Evolutionary conservation across 805 yeast genomes (phyloP).

Genomic region (Candida ulmi): DNA sequence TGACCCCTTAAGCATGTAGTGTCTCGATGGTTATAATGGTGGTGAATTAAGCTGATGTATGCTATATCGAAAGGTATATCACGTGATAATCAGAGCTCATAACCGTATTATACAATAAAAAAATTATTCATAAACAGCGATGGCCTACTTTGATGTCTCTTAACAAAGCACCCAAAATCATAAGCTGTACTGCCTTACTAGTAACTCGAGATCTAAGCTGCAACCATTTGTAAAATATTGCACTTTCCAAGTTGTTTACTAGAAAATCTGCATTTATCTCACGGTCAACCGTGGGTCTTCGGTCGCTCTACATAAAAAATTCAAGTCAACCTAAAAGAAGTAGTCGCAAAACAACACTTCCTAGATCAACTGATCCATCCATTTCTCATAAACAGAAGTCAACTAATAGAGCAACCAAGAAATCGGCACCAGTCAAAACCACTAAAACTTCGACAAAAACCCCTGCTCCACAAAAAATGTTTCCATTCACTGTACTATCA

Average conservation of each 20-base stretch:
- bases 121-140: not conserved
- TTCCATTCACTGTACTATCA: conserved; percentile 43
- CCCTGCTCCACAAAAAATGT: conserved; percentile 30
- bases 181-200: no score
- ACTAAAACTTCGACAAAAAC: not conserved
- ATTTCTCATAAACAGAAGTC: no score
- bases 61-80: no score
- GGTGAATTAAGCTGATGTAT: no score
- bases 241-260: not conserved
- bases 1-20: no score
- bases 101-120: not conserved
- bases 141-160: no score
- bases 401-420: no score
- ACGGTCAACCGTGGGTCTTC: conserved; percentile 12
- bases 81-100: not conserved
- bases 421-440: not conserved
- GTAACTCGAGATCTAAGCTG: not conserved
- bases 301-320: conserved; percentile 6
- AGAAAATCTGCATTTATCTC: not conserved
- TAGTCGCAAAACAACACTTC: not conserved
- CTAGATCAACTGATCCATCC: no score
- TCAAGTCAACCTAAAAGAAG: not conserved
- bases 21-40: no score
- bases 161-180: no score
- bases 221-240: not conserved